phyloP scores from a whole-genome alignment of 768 basidiomycete genomes.

The Paxillus involutus region DNA sequence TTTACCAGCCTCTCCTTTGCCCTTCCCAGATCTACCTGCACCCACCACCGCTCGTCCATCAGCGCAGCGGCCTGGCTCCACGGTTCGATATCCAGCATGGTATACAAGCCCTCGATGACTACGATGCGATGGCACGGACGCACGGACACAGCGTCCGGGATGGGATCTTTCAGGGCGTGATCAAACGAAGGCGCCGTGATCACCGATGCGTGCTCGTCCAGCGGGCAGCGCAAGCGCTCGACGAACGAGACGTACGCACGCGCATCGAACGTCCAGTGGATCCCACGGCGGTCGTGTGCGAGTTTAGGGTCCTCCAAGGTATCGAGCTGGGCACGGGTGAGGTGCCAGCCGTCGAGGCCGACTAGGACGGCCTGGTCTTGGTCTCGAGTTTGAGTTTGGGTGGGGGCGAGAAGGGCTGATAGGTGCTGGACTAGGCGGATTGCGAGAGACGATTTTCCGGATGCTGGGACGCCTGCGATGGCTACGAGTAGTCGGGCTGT shows the following conservation, averaged over 20 bases:
- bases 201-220: constrained; percentile 19
- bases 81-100: constrained; percentile 67
- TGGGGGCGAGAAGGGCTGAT: constrained; percentile 42
- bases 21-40: constrained; percentile 55
- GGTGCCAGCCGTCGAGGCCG: constrained; percentile 91
- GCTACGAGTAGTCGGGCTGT: constrained; percentile 62
- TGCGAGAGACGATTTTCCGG: constrained; percentile 83
- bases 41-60: constrained; percentile 79
- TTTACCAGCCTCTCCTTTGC: constrained; percentile 62
- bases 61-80: constrained; percentile 67
- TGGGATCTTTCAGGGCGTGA: constrained; percentile 86
- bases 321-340: constrained; percentile 76
- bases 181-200: constrained; percentile 82
- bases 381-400: neutral
- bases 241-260: constrained; percentile 71
- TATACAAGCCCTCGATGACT: constrained; percentile 89
- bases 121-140: constrained; percentile 70
- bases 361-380: constrained; percentile 56
- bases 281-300: constrained; percentile 80
- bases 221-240: constrained; percentile 45
- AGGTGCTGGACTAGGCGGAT: constrained; percentile 50
- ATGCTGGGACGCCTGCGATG: constrained; percentile 78
- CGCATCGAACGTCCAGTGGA: constrained; percentile 90
- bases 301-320: constrained; percentile 70
- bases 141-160: constrained; percentile 56